Percentiles rank a stretch among this genome's conserved stretches.
Evolutionary conservation across 768 basidiomycete species (phyloP).

Genomic region (Mycena pura): DNA sequence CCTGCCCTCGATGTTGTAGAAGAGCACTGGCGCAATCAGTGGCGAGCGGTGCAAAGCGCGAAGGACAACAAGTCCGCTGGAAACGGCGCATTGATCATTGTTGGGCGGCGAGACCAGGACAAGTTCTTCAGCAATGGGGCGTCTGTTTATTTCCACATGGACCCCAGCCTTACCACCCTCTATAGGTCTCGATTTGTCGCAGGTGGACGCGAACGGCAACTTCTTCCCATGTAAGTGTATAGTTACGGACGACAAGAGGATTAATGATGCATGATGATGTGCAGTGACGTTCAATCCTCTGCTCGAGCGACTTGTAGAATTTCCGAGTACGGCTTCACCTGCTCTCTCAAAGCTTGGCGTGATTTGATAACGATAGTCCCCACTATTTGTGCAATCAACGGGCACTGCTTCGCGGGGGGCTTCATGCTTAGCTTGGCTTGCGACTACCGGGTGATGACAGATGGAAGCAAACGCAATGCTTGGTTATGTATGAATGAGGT

Average conservation of each 20-base stretch:
- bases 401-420: constrained; percentile 86
- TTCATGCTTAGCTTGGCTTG: constrained; percentile 81
- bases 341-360: neutral
- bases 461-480: constrained; percentile 75
- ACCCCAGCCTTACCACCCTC: neutral
- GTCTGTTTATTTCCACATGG: constrained; percentile 14
- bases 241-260: constrained; percentile 3
- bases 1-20: constrained; percentile 80
- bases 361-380: constrained; percentile 57
- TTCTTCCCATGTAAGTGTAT: constrained; percentile 69
- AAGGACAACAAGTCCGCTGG: constrained; percentile 61
- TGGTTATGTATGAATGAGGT: constrained; percentile 97
- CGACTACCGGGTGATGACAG: constrained; percentile 90
- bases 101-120: constrained; percentile 76
- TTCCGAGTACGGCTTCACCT: constrained; percentile 65
- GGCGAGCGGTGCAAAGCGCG: constrained; percentile 48
- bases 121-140: constrained; percentile 90
- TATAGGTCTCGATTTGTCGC: constrained; percentile 69
- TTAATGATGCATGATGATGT: constrained; percentile 13
- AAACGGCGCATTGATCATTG: constrained; percentile 76
- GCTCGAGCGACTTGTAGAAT: constrained; percentile 69
- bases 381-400: constrained; percentile 80
- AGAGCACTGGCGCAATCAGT: constrained; percentile 67
- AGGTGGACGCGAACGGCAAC: constrained; percentile 54
- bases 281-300: constrained; percentile 80